Evolutionary conservation across 2,329 filamentous ascomycete genomes (phyloP).

Genomic region (Talaromyces sp.): DNA sequence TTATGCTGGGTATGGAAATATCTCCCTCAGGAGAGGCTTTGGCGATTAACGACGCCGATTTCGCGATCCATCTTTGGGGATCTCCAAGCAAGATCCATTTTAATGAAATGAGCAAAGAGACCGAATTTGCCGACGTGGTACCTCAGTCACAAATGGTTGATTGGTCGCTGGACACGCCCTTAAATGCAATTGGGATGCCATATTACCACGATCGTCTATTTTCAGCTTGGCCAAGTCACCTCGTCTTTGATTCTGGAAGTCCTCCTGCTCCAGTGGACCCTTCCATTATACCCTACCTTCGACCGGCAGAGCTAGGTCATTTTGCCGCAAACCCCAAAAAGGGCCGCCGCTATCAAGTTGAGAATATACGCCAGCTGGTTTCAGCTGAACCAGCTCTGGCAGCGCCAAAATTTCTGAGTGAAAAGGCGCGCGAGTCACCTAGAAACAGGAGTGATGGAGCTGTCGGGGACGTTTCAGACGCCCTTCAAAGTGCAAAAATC

Average conservation of each 20-base stretch:
- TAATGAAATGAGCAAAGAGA: slow-evolving; percentile 72
- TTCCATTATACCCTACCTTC: slow-evolving; percentile 64
- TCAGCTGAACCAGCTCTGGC: slow-evolving; percentile 59
- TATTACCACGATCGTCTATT: slow-evolving; percentile 85
- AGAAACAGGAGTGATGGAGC: slow-evolving; percentile 34
- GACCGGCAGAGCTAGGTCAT: slow-evolving; percentile 68
- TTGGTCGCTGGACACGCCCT: slow-evolving; percentile 69
- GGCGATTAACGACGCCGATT: slow-evolving; percentile 73
- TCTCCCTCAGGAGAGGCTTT: slow-evolving; percentile 84
- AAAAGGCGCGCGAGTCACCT: slow-evolving; percentile 70
- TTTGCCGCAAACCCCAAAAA: slow-evolving; percentile 74
- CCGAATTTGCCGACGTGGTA: slow-evolving; percentile 69
- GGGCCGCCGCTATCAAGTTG: slow-evolving; percentile 73
- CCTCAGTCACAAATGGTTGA: slow-evolving; percentile 61
- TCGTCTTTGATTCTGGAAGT: slow-evolving; percentile 79
- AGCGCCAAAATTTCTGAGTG: slow-evolving; percentile 89
- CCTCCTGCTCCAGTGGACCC: slow-evolving; percentile 72
- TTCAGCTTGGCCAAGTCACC: slow-evolving; percentile 83
- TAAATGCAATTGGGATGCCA: slow-evolving; percentile 85
- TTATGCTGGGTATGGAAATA: slow-evolving; percentile 76
- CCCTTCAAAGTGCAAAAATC: slow-evolving; percentile 64
- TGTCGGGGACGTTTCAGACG: slow-evolving; percentile 56
- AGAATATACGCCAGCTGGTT: slow-evolving; percentile 65
- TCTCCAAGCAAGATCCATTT: slow-evolving; percentile 82
- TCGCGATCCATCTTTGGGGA: slow-evolving; percentile 80